Base-by-base conservation (phyloP, 306 rosid species). In the Citrullus amarus region DNA sequence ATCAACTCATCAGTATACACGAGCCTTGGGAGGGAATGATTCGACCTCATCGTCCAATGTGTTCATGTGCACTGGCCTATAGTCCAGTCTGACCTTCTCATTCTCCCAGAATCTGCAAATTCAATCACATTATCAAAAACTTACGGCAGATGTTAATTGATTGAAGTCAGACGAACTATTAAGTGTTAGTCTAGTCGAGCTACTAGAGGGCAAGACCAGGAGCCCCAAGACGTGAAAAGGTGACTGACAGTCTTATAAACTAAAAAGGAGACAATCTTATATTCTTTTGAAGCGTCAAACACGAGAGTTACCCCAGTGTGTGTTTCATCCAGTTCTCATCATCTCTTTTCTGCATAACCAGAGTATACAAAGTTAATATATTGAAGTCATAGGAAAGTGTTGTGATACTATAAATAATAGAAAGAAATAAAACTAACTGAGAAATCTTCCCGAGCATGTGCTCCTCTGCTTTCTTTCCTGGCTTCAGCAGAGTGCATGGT, bases 401-500 rank as follows among this genome's bases (percentile, higher is more conserved):
- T 53, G 57, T 15, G 20, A 16, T 17, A 53, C 57, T 58, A 71
- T 8, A n/a, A 32, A 28, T 28, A 46, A 66, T 50, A 70, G 61
- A 51, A 66, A 20, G 11, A 70, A 41, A 36, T 12, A 55, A 78
- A n/a, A 87, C 90, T 59, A 43, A 91, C 98, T 46, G 87, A 78
- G 80, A 89, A 93, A 76, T 93, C 98, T 85, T 93, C 98, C 17
- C 93, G 98, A 55, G 98, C 98, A 81, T 93, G 98, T 36, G 98
- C 98, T 70, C 98, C 98, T 86, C 98, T 85, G 79, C 98, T 91
- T 82, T 93, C 98, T 88, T 93, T 89, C 91, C 98, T 88, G 76
- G 96, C 98, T 87, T 93, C 98, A 78, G 98, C 98, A 56, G 98
- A 93, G 84, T 88, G 90, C 96, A 93, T 91, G 75, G 98, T 93